Evolutionary conservation across 1,139 yeast species (phyloP).

Genomic region (Saccharomyces hybrid): DNA sequence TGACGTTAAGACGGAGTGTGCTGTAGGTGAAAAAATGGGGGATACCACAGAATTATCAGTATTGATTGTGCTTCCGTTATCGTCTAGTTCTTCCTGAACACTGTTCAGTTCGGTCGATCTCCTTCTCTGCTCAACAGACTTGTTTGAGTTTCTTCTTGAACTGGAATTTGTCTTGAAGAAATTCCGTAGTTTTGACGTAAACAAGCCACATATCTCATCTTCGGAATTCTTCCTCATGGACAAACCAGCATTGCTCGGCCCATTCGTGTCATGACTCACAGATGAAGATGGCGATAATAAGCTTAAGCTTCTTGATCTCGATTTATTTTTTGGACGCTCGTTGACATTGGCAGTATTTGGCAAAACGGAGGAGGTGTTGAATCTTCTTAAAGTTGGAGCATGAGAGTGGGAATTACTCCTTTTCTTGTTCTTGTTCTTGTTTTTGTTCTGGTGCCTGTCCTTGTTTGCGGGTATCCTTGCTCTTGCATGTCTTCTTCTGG

Average conservation of each 20-base stretch:
- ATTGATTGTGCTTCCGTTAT: neutral
- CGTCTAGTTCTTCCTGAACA: neutral
- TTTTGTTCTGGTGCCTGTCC: neutral
- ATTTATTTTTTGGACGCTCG: conserved; percentile 4
- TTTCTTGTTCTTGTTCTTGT: neutral
- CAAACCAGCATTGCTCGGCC: neutral
- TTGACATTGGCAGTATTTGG: neutral
- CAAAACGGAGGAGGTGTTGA: neutral
- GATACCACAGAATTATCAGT: neutral
- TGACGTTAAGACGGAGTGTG: neutral
- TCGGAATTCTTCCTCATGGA: neutral
- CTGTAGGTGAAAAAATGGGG: neutral
- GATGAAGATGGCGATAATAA: neutral
- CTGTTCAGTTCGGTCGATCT: neutral
- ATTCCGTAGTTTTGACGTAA: conserved; percentile 14
- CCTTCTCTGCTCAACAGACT: neutral
- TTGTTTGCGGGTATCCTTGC: conserved; percentile 14
- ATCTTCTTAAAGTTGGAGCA: neutral
- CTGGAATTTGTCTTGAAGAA: conserved; percentile 12
- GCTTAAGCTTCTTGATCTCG: conserved; percentile 4
- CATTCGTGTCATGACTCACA: neutral
- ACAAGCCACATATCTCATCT: conserved; percentile 5
- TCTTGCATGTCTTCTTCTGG: conserved; percentile 51
- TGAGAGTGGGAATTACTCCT: neutral
- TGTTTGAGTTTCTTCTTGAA: conserved; percentile 2